A percentile compares a stretch with the other conserved stretches of the same genome.
Evolutionary conservation across 805 yeast species (phyloP).

Genomic region (Geotrichum ghanense): DNA sequence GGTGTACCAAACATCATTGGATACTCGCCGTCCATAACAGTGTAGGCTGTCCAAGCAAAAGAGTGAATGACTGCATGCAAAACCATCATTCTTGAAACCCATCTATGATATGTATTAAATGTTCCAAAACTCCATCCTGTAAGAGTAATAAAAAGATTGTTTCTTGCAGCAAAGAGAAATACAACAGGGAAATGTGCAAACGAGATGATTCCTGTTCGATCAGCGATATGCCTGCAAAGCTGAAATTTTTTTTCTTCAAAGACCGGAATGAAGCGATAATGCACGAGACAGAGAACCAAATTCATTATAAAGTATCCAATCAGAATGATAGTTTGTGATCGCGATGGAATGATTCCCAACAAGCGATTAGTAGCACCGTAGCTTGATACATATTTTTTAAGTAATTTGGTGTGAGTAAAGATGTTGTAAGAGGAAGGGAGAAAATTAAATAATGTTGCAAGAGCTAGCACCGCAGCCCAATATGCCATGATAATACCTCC

Average conservation of each 20-base stretch:
- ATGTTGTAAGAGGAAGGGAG: slow-evolving; percentile 7
- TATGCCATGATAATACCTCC: slow-evolving; percentile 8
- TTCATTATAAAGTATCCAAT: slow-evolving; percentile 16
- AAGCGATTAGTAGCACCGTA: slow-evolving; percentile 12
- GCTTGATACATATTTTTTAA: slow-evolving; percentile 11
- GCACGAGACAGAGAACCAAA: slow-evolving; percentile 19
- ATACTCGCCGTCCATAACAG: neutral
- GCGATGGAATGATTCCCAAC: slow-evolving; percentile 1
- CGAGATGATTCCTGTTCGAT: slow-evolving; percentile 16
- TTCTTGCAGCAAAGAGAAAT: slow-evolving; percentile 48
- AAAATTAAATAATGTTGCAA: slow-evolving; percentile 9
- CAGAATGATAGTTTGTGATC: neutral
- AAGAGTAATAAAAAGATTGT: slow-evolving; percentile 50
- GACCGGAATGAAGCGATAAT: slow-evolving; percentile 5
- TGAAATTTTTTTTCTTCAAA: slow-evolving; percentile 4
- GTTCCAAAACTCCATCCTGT: slow-evolving; percentile 55
- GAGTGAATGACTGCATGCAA: slow-evolving; percentile 19
- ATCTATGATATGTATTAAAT: slow-evolving; percentile 47
- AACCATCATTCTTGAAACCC: slow-evolving; percentile 20
- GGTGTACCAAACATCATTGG: slow-evolving; percentile 11
- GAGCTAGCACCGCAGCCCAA: slow-evolving; percentile 8
- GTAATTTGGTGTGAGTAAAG: slow-evolving; percentile 7
- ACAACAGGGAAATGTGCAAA: slow-evolving; percentile 20
- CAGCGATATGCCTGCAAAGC: slow-evolving; percentile 9
- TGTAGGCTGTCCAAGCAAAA: slow-evolving; percentile 22